Conservation (phyloP, 2,329 filamentous ascomycete species). For the Waltergamsia citrina region DNA sequence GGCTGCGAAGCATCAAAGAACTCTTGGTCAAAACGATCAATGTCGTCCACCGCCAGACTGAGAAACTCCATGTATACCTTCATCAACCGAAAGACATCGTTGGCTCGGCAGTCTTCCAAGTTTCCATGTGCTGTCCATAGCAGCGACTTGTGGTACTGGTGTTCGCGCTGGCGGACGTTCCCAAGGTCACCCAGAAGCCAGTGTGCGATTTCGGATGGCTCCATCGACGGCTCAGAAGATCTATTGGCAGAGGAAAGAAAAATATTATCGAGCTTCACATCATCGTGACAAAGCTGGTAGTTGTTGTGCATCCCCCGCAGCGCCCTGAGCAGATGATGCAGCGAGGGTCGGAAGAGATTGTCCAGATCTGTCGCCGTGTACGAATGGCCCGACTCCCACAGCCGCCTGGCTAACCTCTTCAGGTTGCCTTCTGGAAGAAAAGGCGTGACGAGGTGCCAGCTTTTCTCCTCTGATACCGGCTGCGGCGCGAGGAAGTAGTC, state of each 20-base stretch:
- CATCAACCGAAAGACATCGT: constrained; percentile 19
- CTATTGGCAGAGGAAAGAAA: constrained; percentile 10
- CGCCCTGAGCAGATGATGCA: constrained; percentile 15
- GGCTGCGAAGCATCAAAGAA: constrained; percentile 13
- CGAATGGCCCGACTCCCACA: constrained; percentile 7
- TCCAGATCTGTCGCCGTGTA: constrained; percentile 17
- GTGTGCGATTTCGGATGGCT: constrained; percentile 7
- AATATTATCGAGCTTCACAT: constrained; percentile 21
- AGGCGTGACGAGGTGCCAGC: constrained; percentile 19
- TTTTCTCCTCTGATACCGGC: not conserved
- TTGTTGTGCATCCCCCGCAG: constrained; percentile 15
- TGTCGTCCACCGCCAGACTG: constrained; percentile 10
- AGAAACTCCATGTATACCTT: constrained; percentile 19
- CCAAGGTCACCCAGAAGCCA: constrained; percentile 22
- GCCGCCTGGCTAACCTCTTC: constrained; percentile 11
- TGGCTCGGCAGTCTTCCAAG: constrained; percentile 18
- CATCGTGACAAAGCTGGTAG: constrained; percentile 19
- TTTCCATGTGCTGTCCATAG: constrained; percentile 18
- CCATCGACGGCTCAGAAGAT: not conserved
- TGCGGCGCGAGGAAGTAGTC: constrained; percentile 18
- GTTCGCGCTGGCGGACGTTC: constrained; percentile 16
- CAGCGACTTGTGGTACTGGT: constrained; percentile 18
- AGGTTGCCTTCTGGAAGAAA: constrained; percentile 15
- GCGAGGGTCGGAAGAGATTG: constrained; percentile 15
- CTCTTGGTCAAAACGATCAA: constrained; percentile 12